Conservation (phyloP, 345 rosid genomes). For the Hirschfeldia incana region DNA sequence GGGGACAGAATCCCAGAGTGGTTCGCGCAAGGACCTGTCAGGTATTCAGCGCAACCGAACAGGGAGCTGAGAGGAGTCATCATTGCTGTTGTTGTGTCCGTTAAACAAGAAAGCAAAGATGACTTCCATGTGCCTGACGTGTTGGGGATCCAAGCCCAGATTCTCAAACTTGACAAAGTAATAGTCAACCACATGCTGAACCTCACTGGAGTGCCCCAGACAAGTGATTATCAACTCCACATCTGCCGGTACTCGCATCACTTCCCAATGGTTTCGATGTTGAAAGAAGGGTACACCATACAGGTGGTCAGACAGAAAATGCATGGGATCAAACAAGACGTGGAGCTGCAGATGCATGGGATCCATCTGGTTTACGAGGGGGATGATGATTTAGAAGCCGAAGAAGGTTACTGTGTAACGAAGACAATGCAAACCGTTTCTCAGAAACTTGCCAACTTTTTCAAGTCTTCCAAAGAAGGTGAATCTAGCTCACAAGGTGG, state of each 20-base stretch:
- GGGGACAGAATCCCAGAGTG: background rate
- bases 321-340: background rate
- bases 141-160: slow-evolving; percentile 44
- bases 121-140: slow-evolving; percentile 40
- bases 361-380: slow-evolving; percentile 36
- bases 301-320: slow-evolving; percentile 15
- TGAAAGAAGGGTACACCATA: slow-evolving; percentile 34
- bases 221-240: slow-evolving; percentile 52
- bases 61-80: slow-evolving; percentile 45
- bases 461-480: background rate
- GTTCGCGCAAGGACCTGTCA: background rate
- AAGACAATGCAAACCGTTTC: slow-evolving; percentile 13
- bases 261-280: slow-evolving; percentile 36
- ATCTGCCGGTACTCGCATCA: slow-evolving; percentile 46
- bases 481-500: background rate
- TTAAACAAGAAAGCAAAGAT: slow-evolving; percentile 33
- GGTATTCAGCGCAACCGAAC: slow-evolving; percentile 45
- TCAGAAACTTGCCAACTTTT: slow-evolving; percentile 38
- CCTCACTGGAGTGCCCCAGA: slow-evolving; percentile 48
- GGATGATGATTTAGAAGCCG: slow-evolving; percentile 21
- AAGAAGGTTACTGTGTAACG: background rate
- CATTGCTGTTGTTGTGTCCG: slow-evolving; percentile 52
- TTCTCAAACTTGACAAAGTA: slow-evolving; percentile 20
- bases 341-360: slow-evolving; percentile 32
- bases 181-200: slow-evolving; percentile 12